Evolutionary conservation across 2,329 filamentous ascomycete genomes (phyloP).

Genomic region (Neurospora sp.): DNA sequence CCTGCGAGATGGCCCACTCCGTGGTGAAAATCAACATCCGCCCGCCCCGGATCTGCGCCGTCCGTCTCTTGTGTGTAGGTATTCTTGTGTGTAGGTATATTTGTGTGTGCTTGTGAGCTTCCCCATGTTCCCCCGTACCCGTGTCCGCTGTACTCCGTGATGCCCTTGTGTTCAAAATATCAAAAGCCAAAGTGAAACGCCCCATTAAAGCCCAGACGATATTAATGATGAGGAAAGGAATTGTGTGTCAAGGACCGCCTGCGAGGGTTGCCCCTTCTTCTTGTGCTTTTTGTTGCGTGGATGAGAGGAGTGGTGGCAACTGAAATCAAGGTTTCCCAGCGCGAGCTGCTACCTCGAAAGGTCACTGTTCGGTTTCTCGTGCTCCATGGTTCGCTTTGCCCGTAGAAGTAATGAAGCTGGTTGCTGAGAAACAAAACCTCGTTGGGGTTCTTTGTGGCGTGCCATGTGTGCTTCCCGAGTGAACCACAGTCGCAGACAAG

Average conservation of each 20-base stretch:
- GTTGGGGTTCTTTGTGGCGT: background rate
- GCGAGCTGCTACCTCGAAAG: background rate
- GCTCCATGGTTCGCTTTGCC: background rate
- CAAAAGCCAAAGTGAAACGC: background rate
- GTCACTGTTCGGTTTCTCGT: background rate
- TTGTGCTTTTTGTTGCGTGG: background rate
- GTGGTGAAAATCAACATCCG: background rate
- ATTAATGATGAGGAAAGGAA: background rate
- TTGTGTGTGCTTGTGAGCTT: background rate
- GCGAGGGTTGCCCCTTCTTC: background rate
- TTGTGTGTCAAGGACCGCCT: background rate
- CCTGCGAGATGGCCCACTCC: background rate
- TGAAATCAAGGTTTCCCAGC: background rate
- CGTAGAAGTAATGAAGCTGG: background rate
- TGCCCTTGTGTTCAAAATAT: background rate
- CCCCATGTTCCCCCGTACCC: background rate
- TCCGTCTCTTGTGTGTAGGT: background rate
- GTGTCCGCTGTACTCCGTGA: background rate
- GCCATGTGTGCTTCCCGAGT: background rate
- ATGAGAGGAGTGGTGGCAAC: background rate
- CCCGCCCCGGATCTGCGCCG: background rate
- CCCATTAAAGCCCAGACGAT: background rate
- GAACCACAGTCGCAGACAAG: background rate
- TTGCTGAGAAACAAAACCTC: background rate
- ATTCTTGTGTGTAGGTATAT: background rate